Conservation (phyloP, 1,284 basidiomycete genomes). For the Cryptococcus amylolentus region DNA sequence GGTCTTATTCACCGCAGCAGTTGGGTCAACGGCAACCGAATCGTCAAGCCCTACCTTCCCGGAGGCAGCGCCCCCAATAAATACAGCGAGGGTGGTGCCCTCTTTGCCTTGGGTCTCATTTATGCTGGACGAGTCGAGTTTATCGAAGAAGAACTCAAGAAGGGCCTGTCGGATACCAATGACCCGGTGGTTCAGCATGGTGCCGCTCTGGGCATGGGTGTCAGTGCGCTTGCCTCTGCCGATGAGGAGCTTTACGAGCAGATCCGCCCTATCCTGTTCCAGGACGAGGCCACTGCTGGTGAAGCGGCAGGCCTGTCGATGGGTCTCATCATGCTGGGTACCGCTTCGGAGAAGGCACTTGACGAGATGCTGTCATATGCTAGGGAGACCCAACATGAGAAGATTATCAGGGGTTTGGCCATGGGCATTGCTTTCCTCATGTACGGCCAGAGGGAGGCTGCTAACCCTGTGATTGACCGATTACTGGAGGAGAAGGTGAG, state of each 20-base stretch:
- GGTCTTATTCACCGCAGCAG: slow-evolving; percentile 97
- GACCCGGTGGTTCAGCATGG: slow-evolving; percentile 90
- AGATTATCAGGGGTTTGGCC: slow-evolving; percentile 91
- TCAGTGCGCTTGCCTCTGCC: slow-evolving; percentile 86
- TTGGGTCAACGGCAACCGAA: slow-evolving; percentile 83
- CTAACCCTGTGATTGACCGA: slow-evolving; percentile 69
- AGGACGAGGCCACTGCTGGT: slow-evolving; percentile 87
- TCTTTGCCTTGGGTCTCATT: slow-evolving; percentile 91
- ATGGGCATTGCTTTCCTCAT: slow-evolving; percentile 85
- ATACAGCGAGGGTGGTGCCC: slow-evolving; percentile 87
- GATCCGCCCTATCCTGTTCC: slow-evolving; percentile 80
- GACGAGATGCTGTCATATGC: slow-evolving; percentile 94
- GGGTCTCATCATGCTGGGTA: slow-evolving; percentile 94
- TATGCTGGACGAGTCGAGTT: slow-evolving; percentile 65
- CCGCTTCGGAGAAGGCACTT: slow-evolving; percentile 69
- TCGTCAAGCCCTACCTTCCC: slow-evolving; percentile 91
- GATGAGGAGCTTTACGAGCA: slow-evolving; percentile 86
- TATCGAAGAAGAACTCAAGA: slow-evolving; percentile 68
- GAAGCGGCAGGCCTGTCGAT: slow-evolving; percentile 93
- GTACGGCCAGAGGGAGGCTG: slow-evolving; percentile 86
- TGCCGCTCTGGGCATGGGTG: slow-evolving; percentile 86
- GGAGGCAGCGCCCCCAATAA: slow-evolving; percentile 59
- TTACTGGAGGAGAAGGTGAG: slow-evolving; percentile 79
- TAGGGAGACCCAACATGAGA: slow-evolving; percentile 93
- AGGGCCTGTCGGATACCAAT: slow-evolving; percentile 56